Percentiles rank a stretch among this genome's conserved stretches.
Evolutionary conservation across 331 rosid species (phyloP).

Genomic region (Dryas integrifolia): DNA sequence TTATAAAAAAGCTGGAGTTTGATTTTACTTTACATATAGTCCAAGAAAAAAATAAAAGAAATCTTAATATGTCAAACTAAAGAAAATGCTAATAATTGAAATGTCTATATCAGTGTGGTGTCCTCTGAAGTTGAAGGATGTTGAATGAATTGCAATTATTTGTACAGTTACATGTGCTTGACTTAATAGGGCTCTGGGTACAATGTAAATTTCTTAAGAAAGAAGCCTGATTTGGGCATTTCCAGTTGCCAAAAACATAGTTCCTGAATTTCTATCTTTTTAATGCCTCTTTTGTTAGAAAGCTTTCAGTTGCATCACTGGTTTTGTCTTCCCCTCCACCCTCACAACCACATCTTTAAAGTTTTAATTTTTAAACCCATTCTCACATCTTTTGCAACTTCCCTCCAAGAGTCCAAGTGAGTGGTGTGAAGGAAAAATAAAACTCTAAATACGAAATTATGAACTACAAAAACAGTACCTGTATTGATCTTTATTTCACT

Average conservation of each 20-base stretch:
- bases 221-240: not conserved
- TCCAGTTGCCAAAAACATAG: not conserved
- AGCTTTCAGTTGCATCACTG: constrained; percentile 5
- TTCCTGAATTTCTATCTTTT: not conserved
- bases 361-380: not conserved
- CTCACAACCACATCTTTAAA: not conserved
- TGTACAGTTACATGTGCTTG: not conserved
- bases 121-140: not conserved
- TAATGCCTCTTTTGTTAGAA: not conserved
- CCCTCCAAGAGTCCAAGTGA: not conserved
- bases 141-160: not conserved
- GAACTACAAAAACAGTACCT: too few relatives aligned
- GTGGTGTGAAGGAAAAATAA: not conserved
- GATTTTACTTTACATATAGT: too few relatives aligned
- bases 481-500: too few relatives aligned
- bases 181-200: not conserved
- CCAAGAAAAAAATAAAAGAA: too few relatives aligned
- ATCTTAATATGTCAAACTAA: too few relatives aligned
- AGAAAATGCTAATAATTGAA: too few relatives aligned
- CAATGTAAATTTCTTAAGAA: not conserved
- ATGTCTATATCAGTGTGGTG: not conserved
- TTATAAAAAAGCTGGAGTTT: too few relatives aligned
- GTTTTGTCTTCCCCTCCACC: not conserved
- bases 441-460: not conserved
- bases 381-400: not conserved